A percentile compares a stretch with the other conserved stretches of the same genome.
Conservation (phyloP, 768 basidiomycete genomes). For the Mycena leptocephala region DNA sequence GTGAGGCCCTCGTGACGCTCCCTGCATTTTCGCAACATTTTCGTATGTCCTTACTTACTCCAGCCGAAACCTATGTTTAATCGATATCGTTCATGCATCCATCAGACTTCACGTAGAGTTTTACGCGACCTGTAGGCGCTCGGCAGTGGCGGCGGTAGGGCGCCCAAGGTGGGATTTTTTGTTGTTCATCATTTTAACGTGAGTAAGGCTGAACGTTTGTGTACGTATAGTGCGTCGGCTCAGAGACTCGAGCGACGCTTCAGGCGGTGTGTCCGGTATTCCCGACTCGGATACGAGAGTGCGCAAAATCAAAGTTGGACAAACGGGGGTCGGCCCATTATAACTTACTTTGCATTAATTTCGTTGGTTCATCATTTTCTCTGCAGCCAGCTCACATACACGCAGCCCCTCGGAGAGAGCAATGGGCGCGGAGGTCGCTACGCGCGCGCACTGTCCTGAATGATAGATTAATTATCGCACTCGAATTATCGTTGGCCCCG, state of each 20-base stretch:
- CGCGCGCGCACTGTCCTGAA: constrained; percentile 17
- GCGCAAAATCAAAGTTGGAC: too few species aligned
- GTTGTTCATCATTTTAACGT: constrained; percentile 11
- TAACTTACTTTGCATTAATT: too few species aligned
- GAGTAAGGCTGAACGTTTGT: background rate
- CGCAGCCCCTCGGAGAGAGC: background rate
- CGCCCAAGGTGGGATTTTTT: background rate
- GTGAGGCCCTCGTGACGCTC: too few species aligned
- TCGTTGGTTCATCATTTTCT: constrained; percentile 13
- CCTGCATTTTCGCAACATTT: too few species aligned
- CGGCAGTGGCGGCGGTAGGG: background rate
- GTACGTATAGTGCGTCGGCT: constrained; percentile 15
- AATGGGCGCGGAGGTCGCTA: constrained; percentile 12
- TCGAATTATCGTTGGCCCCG: background rate
- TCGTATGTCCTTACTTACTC: too few species aligned
- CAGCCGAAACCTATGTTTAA: too few species aligned
- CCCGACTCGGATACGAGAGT: background rate
- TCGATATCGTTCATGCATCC: too few species aligned
- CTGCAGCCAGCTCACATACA: background rate
- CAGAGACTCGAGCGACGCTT: constrained; percentile 1
- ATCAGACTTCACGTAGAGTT: background rate
- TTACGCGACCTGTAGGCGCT: background rate
- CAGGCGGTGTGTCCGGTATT: background rate
- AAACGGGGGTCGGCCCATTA: too few species aligned
- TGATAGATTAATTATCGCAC: background rate